Conservation (phyloP, 2,329 filamentous ascomycete species). For the Phialocephala subalpina region DNA sequence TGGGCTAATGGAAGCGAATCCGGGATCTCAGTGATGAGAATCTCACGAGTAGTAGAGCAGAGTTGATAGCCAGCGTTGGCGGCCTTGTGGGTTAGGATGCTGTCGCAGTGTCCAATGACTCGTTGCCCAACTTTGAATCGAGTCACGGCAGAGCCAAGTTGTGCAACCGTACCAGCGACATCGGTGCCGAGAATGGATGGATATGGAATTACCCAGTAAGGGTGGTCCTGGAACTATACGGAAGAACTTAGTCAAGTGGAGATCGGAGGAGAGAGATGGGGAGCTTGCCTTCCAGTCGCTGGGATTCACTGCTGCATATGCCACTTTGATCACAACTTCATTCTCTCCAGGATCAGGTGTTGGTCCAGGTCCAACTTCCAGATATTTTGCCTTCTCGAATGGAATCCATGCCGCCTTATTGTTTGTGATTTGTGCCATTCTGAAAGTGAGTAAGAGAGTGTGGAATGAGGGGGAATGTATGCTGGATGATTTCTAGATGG, state of each 20-base stretch:
- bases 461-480: background rate
- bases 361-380: conserved; percentile 47
- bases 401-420: conserved; percentile 38
- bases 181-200: conserved; percentile 40
- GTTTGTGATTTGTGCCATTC: conserved; percentile 21
- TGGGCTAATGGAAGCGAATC: conserved; percentile 42
- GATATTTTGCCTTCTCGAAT: conserved; percentile 42
- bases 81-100: conserved; percentile 31
- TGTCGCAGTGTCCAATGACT: conserved; percentile 42
- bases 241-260: background rate
- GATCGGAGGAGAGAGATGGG: background rate
- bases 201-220: conserved; percentile 25
- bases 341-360: conserved; percentile 42
- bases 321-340: conserved; percentile 47
- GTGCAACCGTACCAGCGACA: conserved; percentile 38
- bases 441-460: background rate
- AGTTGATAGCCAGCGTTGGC: conserved; percentile 44
- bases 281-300: conserved; percentile 47
- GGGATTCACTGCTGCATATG: conserved; percentile 49
- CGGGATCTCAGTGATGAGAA: conserved; percentile 42
- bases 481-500: background rate
- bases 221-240: conserved; percentile 30
- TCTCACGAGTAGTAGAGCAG: conserved; percentile 40
- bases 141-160: conserved; percentile 54
- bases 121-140: conserved; percentile 48